These are phyloP conservation scores for Cordyceps militaris DNA, from an alignment of 2,329 filamentous ascomycete genomes.

Conservation along the genomic window DNA sequence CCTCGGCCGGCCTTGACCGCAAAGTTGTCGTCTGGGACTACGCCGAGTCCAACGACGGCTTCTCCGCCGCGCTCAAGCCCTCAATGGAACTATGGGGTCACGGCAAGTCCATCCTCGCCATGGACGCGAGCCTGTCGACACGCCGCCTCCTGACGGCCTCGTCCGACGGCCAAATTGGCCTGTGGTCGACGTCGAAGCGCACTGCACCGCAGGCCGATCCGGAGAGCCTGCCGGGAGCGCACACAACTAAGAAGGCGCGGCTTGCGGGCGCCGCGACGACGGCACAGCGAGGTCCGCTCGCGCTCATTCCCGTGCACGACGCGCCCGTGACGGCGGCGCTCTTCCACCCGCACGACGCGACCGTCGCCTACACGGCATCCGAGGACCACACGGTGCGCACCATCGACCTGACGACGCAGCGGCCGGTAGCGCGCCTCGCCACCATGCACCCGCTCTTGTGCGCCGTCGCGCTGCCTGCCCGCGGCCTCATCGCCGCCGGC, in stretches of 20 bases:
- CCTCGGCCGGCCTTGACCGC: conserved; percentile 75
- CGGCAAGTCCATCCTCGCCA: conserved; percentile 62
- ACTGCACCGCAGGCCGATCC: conserved; percentile 68
- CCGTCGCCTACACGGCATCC: conserved; percentile 84
- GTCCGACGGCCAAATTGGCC: conserved; percentile 72
- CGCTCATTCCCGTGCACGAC: conserved; percentile 65
- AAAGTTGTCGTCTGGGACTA: conserved; percentile 90
- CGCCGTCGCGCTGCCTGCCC: conserved; percentile 64
- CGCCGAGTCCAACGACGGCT: conserved; percentile 54
- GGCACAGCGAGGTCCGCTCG: conserved; percentile 73
- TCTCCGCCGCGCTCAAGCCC: conserved; percentile 58
- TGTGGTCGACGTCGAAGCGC: conserved; percentile 79
- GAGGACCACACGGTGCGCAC: conserved; percentile 89
- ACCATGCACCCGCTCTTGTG: conserved; percentile 80
- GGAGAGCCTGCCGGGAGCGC: conserved; percentile 58
- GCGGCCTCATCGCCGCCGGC: conserved; percentile 60
- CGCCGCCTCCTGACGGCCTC: conserved; percentile 80
- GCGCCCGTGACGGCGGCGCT: conserved; percentile 69
- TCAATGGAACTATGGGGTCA: conserved; percentile 81
- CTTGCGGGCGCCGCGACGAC: conserved; percentile 35
- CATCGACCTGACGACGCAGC: conserved; percentile 77
- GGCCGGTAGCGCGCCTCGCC: conserved; percentile 72
- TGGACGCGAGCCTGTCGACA: conserved; percentile 67
- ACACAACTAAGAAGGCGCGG: conserved; percentile 72
- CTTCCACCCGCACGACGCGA: conserved; percentile 79